phyloP scores from a whole-genome alignment of 1,284 basidiomycete species.

The Butyriboletus appendiculatus region DNA sequence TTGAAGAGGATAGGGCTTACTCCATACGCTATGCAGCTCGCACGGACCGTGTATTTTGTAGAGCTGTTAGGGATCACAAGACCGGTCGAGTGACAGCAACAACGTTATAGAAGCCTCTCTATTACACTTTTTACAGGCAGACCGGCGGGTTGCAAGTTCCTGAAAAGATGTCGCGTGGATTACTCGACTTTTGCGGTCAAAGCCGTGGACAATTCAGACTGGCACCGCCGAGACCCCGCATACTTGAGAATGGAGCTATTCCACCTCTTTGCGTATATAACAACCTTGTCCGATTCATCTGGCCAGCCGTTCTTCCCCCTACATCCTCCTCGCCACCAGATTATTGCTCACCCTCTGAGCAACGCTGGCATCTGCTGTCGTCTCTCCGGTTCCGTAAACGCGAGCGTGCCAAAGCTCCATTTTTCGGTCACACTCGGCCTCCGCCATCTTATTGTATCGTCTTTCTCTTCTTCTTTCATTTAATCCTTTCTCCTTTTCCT shows the following conservation, averaged over 20 bases:
- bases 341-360: not conserved
- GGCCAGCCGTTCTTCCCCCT: not conserved
- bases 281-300: not conserved
- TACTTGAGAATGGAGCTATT: conserved; percentile 17
- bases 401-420: conserved; percentile 21
- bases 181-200: conserved; percentile 14
- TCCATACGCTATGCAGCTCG: conserved; percentile 10
- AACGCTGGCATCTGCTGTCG: conserved; percentile 17
- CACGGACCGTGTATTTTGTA: conserved; percentile 14
- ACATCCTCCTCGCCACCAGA: not conserved
- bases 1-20: conserved; percentile 7
- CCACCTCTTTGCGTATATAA: conserved; percentile 20
- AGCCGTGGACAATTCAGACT: conserved; percentile 17
- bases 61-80: conserved; percentile 26
- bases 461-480: conserved; percentile 7
- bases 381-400: conserved; percentile 22
- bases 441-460: conserved; percentile 9
- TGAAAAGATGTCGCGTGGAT: conserved; percentile 18
- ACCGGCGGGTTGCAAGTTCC: conserved; percentile 15
- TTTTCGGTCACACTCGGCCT: conserved; percentile 19
- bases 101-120: conserved; percentile 31
- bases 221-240: conserved; percentile 34
- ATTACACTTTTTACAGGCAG: conserved; percentile 29
- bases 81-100: conserved; percentile 18
- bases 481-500: not conserved